A percentile compares a stretch with the other conserved stretches of the same genome.
Evolutionary conservation across 2,329 filamentous ascomycete genomes (phyloP).

Genomic region (Mycocentrospora acerina): DNA sequence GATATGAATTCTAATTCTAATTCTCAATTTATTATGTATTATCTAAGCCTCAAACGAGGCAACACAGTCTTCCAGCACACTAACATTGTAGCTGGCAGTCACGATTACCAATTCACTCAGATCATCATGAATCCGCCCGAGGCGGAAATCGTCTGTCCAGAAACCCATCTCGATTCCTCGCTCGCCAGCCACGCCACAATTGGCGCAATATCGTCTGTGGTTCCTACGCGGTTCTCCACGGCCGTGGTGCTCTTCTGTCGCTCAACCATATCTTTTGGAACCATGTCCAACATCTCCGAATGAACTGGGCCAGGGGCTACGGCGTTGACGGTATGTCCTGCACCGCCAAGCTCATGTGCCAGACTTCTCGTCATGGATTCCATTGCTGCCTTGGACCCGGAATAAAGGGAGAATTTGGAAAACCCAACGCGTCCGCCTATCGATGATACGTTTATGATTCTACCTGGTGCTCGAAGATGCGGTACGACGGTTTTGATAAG

Average conservation of each 20-base stretch:
- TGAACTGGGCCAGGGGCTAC: slow-evolving; percentile 62
- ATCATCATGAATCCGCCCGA: slow-evolving; percentile 51
- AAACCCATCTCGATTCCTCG: slow-evolving; percentile 45
- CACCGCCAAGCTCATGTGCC: slow-evolving; percentile 59
- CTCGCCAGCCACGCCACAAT: slow-evolving; percentile 59
- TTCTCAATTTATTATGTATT: too few relatives aligned
- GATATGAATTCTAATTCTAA: too few relatives aligned
- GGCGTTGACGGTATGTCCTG: slow-evolving; percentile 62
- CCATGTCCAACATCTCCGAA: slow-evolving; percentile 59
- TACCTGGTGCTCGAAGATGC: slow-evolving; percentile 49
- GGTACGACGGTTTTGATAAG: slow-evolving; percentile 57
- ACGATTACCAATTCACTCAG: slow-evolving; percentile 18
- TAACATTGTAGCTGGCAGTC: slow-evolving; percentile 14
- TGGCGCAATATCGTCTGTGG: slow-evolving; percentile 55
- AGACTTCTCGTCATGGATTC: slow-evolving; percentile 62
- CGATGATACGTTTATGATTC: slow-evolving; percentile 63
- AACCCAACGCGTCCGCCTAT: slow-evolving; percentile 55
- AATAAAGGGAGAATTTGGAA: slow-evolving; percentile 53
- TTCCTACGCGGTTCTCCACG: slow-evolving; percentile 55
- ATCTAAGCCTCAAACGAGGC: too few relatives aligned
- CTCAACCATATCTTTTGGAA: slow-evolving; percentile 52
- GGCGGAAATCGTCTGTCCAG: slow-evolving; percentile 58
- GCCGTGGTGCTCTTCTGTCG: slow-evolving; percentile 55
- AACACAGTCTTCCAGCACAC: too few relatives aligned
- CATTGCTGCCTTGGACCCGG: slow-evolving; percentile 60